Base-by-base conservation (phyloP, 1,284 basidiomycete genomes). In the Fomitiporia mediterranea region DNA sequence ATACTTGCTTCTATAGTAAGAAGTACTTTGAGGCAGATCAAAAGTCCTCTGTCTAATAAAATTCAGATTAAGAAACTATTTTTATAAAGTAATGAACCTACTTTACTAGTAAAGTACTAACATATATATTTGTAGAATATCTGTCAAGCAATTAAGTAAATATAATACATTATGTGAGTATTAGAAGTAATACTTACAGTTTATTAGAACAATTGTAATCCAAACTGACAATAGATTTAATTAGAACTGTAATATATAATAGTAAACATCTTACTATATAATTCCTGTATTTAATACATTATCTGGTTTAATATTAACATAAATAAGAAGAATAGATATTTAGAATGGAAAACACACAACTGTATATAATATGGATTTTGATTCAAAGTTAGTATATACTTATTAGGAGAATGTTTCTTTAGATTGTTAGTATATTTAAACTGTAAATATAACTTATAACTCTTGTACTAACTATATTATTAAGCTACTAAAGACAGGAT, bases 71-170 rank as follows among this genome's bases (percentile, higher is more conserved):
- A 23, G 2, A 9, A 25, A 25, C 3, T 19, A n/a, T n/a, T 21
- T 15, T 40, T 13, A 11, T 27, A 23, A n/a, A n/a, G n/a, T 17
- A 8, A 19, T 17, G 15, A 9, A 6, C 19, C 15, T 15, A 53
- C 51, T 3, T 43, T 30, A 32, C 9, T 25, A 35, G 11, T 43
- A 53, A n/a, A 53, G 39, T 15, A 40, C 51, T 2, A 53, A 21
- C 3, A 53, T 40, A n/a, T 40, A 43, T 7, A 53, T 35, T 27
- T 35, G 7, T 4, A 53, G 40, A 44, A 53, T 53, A 43, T 34
- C 51, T 53, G 28, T 25, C n/a, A n/a, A n/a, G n/a, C n/a, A 1
- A 34, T 7, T 7, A 32, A 17, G 3, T 23, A 6, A 21, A n/a
- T 34, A 23, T 6, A 7, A 8, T 34, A 9, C 6, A 23, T 25